Conservation (phyloP, 2,329 filamentous ascomycete species). For the Aspergillus sp. region DNA sequence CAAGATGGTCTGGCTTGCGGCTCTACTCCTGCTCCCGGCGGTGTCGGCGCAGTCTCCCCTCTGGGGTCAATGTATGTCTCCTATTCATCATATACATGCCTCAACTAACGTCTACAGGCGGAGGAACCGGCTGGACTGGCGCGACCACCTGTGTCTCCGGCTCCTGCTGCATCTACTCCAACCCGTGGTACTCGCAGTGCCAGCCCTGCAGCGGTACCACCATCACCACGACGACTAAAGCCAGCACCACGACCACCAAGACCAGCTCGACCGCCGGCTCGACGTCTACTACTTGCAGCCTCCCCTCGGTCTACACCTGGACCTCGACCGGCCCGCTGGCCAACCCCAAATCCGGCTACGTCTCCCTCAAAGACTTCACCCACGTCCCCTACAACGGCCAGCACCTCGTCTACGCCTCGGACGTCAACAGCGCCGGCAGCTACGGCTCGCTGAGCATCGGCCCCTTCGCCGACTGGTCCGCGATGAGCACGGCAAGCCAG, state of each 20-base stretch:
- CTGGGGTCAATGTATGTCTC: background rate
- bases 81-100: background rate
- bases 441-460: background rate
- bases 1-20: background rate
- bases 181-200: background rate
- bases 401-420: background rate
- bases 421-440: background rate
- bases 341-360: background rate
- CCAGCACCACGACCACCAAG: background rate
- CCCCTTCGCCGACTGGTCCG: constrained; percentile 52
- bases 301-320: background rate
- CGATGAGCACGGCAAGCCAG: constrained; percentile 53
- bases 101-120: background rate
- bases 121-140: background rate
- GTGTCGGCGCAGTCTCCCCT: background rate
- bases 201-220: background rate
- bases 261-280: background rate
- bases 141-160: background rate
- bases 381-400: background rate
- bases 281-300: background rate
- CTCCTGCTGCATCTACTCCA: background rate
- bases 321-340: background rate
- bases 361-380: background rate
- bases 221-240: background rate
- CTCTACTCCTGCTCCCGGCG: background rate